Evolutionary conservation across 1,284 basidiomycete genomes (phyloP).

Genomic region (Cryptococcus sp.): DNA sequence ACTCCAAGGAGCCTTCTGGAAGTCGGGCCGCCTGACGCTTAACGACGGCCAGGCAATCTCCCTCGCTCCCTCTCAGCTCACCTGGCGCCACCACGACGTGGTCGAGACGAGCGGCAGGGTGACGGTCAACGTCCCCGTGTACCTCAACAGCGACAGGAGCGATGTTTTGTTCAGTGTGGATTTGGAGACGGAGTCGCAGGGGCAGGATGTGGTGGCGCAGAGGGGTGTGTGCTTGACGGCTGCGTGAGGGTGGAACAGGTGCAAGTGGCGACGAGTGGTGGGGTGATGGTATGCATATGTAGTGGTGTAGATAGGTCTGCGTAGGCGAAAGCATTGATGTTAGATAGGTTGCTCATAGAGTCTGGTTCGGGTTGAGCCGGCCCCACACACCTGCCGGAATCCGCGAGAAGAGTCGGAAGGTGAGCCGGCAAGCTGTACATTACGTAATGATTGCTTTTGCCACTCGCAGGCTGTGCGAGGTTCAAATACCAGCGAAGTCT

Average conservation of each 20-base stretch:
- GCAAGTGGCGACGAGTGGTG: too few species aligned
- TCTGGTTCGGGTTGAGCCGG: too few species aligned
- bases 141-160: slow-evolving; percentile 83
- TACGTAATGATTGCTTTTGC: too few species aligned
- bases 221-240: slow-evolving; percentile 43
- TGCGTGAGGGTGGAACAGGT: slow-evolving; percentile 1
- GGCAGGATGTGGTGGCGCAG: slow-evolving; percentile 32
- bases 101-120: slow-evolving; percentile 26
- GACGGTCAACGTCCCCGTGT: slow-evolving; percentile 79
- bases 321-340: too few species aligned
- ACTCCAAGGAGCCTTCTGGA: slow-evolving; percentile 79
- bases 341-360: too few species aligned
- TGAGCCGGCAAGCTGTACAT: too few species aligned
- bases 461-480: too few species aligned
- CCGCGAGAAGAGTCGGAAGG: too few species aligned
- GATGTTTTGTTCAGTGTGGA: slow-evolving; percentile 75
- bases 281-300: too few species aligned
- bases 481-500: too few species aligned
- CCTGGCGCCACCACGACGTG: slow-evolving; percentile 69
- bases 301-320: too few species aligned
- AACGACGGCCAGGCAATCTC: slow-evolving; percentile 77
- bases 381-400: too few species aligned
- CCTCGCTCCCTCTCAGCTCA: slow-evolving; percentile 72
- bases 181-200: slow-evolving; percentile 25
- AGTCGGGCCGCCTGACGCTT: slow-evolving; percentile 62